Evolutionary conservation across 495 filamentous ascomycete genomes (phyloP).

Genomic region (Xylaria intraflava): DNA sequence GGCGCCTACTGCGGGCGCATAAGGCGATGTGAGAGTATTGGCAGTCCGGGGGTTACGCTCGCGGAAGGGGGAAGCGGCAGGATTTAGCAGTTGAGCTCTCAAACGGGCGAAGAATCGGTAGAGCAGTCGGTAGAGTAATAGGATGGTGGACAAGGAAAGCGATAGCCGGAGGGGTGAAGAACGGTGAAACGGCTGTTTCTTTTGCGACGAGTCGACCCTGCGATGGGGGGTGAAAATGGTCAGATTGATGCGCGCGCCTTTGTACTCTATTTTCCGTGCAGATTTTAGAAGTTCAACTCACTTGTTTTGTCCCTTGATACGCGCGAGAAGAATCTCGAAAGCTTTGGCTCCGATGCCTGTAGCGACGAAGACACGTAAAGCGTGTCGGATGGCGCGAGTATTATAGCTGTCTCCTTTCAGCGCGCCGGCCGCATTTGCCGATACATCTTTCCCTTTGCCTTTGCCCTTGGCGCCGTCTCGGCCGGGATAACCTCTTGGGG

Average conservation of each 20-base stretch:
- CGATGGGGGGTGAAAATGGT: neutral
- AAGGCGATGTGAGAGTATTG: slow-evolving; percentile 65
- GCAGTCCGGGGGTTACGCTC: slow-evolving; percentile 72
- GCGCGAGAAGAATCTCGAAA: slow-evolving; percentile 52
- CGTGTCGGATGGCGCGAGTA: slow-evolving; percentile 67
- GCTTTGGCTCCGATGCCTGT: slow-evolving; percentile 64
- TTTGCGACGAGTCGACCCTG: slow-evolving; percentile 8
- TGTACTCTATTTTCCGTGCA: neutral
- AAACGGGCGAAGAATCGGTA: slow-evolving; percentile 84
- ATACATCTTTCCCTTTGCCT: slow-evolving; percentile 20
- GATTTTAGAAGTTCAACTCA: slow-evolving; percentile 17
- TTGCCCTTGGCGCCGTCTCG: slow-evolving; percentile 16
- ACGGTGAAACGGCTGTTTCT: slow-evolving; percentile 53
- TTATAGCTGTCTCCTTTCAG: slow-evolving; percentile 59
- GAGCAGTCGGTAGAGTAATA: slow-evolving; percentile 81
- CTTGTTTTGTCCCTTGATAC: slow-evolving; percentile 37
- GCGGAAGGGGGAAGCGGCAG: slow-evolving; percentile 68
- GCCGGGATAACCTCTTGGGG: slow-evolving; percentile 1
- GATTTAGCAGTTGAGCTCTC: slow-evolving; percentile 66
- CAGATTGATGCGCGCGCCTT: neutral
- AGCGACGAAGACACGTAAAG: slow-evolving; percentile 67
- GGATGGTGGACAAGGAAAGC: slow-evolving; percentile 70
- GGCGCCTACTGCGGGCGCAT: slow-evolving; percentile 83
- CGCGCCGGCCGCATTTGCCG: neutral
- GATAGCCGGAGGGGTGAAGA: slow-evolving; percentile 71